Evolutionary conservation across 768 basidiomycete genomes (phyloP).

Genomic region (Suillus luteus): DNA sequence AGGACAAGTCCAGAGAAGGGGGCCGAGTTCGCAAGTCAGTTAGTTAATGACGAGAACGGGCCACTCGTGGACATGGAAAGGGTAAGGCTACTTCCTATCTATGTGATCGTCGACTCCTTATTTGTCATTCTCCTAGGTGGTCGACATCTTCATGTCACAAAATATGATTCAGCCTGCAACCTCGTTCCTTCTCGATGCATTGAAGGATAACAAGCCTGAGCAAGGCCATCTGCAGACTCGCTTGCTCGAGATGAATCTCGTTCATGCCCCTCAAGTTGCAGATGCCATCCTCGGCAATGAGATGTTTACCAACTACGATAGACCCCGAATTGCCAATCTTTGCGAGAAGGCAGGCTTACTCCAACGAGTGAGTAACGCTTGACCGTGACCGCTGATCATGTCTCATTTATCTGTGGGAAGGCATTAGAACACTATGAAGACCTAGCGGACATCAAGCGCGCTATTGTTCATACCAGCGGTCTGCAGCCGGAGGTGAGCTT

Average conservation of each 20-base stretch:
- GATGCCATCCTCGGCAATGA: conserved; percentile 99
- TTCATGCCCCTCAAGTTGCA: conserved; percentile 97
- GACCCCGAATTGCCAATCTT: conserved; percentile 94
- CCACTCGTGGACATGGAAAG: conserved; percentile 93
- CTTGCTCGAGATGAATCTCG: conserved; percentile 95
- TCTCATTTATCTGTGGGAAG: conserved; percentile 42
- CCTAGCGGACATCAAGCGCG: conserved; percentile 97
- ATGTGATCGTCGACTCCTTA: conserved; percentile 6
- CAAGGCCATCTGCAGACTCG: conserved; percentile 96
- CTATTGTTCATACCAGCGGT: conserved; percentile 87
- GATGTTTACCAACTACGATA: conserved; percentile 97
- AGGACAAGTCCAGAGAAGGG: conserved; percentile 96
- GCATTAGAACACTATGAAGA: conserved; percentile 99
- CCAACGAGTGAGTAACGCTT: conserved; percentile 67
- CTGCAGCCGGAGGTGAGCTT: conserved; percentile 77
- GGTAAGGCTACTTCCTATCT: conserved; percentile 41
- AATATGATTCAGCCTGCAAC: conserved; percentile 99
- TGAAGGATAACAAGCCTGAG: conserved; percentile 98
- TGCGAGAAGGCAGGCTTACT: conserved; percentile 97
- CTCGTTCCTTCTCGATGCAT: conserved; percentile 93
- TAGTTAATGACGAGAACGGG: conserved; percentile 91
- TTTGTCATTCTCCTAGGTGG: conserved; percentile 54
- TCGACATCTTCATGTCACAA: conserved; percentile 99
- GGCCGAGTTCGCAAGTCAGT: conserved; percentile 93
- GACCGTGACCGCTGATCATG: background rate